A percentile compares a stretch with the other conserved stretches of the same genome.
Conservation (phyloP, 2,329 filamentous ascomycete species). For the Xenosphaeropsis pyriputrescens region DNA sequence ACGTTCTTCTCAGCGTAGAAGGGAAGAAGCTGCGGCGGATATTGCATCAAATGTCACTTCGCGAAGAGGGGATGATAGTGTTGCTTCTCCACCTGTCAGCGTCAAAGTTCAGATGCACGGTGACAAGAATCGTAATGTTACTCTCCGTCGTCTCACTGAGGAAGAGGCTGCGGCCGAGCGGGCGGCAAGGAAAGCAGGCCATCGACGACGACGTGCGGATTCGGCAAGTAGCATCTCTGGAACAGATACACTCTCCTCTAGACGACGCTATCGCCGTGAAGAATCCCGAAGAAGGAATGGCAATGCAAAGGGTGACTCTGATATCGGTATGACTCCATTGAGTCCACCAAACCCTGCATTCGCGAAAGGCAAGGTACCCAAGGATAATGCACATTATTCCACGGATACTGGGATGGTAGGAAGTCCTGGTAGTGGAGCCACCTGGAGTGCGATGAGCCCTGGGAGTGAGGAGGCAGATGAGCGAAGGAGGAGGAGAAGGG, state of each 20-base stretch:
- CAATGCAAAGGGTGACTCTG: constrained; percentile 29
- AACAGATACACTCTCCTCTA: constrained; percentile 32
- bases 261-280: constrained; percentile 36
- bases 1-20: constrained; percentile 29
- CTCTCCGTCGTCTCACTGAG: constrained; percentile 43
- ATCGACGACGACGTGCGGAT: constrained; percentile 26
- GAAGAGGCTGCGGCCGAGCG: constrained; percentile 34
- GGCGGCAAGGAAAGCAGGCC: constrained; percentile 15
- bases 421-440: constrained; percentile 15
- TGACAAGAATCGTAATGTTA: constrained; percentile 45
- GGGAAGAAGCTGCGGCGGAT: constrained; percentile 24
- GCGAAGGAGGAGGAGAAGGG: constrained; percentile 36
- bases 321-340: constrained; percentile 26
- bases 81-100: constrained; percentile 26
- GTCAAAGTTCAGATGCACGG: constrained; percentile 46
- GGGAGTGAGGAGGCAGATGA: constrained; percentile 26
- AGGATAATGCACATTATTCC: constrained; percentile 49
- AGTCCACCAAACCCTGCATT: constrained; percentile 42
- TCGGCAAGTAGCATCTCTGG: constrained; percentile 42
- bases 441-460: constrained; percentile 18
- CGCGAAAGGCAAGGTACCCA: constrained; percentile 33
- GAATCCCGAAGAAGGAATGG: constrained; percentile 28
- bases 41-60: constrained; percentile 32
- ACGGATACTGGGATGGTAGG: constrained; percentile 20
- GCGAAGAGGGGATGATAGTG: not conserved